Base-by-base conservation (phyloP, 139 green algal species). In the Picochlorum sp. region DNA sequence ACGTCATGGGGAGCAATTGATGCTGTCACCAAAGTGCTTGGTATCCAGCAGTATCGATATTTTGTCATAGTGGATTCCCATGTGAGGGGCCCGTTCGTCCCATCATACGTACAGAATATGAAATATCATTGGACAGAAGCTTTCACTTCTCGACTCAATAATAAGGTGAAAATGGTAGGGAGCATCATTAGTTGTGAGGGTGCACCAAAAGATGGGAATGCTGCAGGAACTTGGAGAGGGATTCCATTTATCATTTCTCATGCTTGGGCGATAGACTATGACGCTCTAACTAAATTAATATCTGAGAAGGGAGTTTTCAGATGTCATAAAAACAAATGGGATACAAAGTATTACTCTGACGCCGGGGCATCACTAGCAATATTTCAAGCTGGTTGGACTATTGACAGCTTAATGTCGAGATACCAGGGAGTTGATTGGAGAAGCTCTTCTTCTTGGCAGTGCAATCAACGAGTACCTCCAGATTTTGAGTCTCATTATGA, bases 401-500 rank as follows among this genome's bases (percentile, higher is more conserved):
- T 79, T 33, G 72, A 75, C 57, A 63, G 32, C 4, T 39, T 79
- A 45, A 66, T 79, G 57, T 33, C 62, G 14, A 61, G 66, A 26
- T 79, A 78, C 40, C 69, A 78, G 64, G 68, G 68, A 4, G 37
- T 79, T 25, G 63, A 79, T 35, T 79, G 72, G 72, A 59, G 45
- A 57, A 55, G 53, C n/a, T 30, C 40, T 22, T 30, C 30, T 22
- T 67, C 52, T 5, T 79, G 72, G 72, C 33, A 24, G 24, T 79
- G 72, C 41, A 73, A 73, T 20, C 37, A 29, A 22, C 31, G 41
- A 12, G 50, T 75, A 29, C 50, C 44, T 6, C 57, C 65, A 5
- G 57, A 75, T 49, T 55, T 31, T 1, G 61, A 75, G 51, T 44
- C 41, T 32, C 43, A 32, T 3, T 76, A 76, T 26, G 68, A 76